A percentile compares a stretch with the other conserved stretches of the same genome.
Evolutionary conservation across 257 asterid genomes (phyloP).

Genomic region (Nicotiana benthamiana): DNA sequence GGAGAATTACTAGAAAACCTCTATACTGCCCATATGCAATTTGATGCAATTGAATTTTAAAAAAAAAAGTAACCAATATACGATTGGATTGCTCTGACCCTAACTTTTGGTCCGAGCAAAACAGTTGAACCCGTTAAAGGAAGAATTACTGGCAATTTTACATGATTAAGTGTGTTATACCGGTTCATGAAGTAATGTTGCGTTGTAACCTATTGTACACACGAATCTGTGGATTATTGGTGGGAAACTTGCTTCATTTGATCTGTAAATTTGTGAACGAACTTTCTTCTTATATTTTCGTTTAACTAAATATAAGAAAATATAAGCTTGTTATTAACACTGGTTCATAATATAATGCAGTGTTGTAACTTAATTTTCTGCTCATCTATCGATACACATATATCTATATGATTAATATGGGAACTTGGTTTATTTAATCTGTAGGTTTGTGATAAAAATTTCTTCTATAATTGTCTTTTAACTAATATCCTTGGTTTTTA

Average conservation of each 20-base stretch:
- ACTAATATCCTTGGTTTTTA: conserved; percentile 3
- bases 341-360: not conserved
- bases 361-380: not conserved
- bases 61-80: not conserved
- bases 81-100: not conserved
- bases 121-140: not conserved
- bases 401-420: not conserved
- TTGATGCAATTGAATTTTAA: not conserved
- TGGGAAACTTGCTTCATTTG: too few species aligned
- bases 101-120: not conserved
- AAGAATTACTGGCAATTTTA: not conserved
- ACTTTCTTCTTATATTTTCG: too few species aligned
- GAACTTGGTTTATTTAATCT: not conserved
- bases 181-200: not conserved
- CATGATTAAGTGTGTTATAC: not conserved
- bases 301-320: too few species aligned
- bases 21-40: not conserved
- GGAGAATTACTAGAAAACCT: not conserved
- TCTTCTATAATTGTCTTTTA: not conserved
- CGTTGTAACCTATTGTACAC: not conserved
- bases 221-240: not conserved
- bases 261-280: too few species aligned
- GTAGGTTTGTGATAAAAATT: not conserved
- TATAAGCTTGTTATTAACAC: too few species aligned
- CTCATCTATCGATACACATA: not conserved